A percentile compares a stretch with the other conserved stretches of the same genome.
Conservation (phyloP, 129 eudicot species). For the Centaurea solstitialis region DNA sequence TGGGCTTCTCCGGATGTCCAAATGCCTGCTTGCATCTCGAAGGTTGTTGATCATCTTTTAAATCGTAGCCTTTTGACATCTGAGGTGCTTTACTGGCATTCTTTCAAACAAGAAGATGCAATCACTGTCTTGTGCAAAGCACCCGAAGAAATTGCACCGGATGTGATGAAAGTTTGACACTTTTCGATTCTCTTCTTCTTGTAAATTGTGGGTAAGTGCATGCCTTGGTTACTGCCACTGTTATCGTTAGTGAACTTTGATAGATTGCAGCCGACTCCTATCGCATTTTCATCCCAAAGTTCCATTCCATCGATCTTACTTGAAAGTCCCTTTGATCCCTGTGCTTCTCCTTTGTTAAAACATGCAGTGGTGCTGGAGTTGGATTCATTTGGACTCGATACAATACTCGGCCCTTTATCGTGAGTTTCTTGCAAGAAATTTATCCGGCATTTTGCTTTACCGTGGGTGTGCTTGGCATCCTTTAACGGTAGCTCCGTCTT, state of each 20-base stretch:
- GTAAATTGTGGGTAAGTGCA: conserved; percentile 44
- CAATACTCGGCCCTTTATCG: conserved; percentile 44
- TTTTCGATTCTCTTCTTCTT: conserved; percentile 62
- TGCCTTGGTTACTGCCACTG: conserved; percentile 15
- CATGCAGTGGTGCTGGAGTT: conserved; percentile 52
- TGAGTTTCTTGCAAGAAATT: conserved; percentile 55
- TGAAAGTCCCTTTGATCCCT: conserved; percentile 32
- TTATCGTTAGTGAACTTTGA: conserved; percentile 20
- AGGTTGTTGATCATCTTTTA: conserved; percentile 22
- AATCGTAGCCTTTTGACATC: not conserved
- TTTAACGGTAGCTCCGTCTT: conserved; percentile 24
- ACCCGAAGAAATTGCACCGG: conserved; percentile 12
- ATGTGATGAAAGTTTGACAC: conserved; percentile 22
- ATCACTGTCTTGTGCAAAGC: conserved; percentile 19
- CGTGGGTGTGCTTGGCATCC: conserved; percentile 25
- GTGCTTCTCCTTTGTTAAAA: conserved; percentile 31
- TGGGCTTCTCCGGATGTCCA: conserved; percentile 23
- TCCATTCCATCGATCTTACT: conserved; percentile 26
- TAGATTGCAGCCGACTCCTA: conserved; percentile 36
- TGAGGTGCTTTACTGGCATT: conserved; percentile 8
- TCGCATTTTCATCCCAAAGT: conserved; percentile 19
- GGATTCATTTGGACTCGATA: conserved; percentile 48
- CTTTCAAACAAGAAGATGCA: conserved; percentile 19
- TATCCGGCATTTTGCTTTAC: conserved; percentile 56
- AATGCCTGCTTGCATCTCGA: conserved; percentile 26